Base-by-base conservation (phyloP, 2,329 filamentous ascomycete species). In the Emergomyces orientalis region DNA sequence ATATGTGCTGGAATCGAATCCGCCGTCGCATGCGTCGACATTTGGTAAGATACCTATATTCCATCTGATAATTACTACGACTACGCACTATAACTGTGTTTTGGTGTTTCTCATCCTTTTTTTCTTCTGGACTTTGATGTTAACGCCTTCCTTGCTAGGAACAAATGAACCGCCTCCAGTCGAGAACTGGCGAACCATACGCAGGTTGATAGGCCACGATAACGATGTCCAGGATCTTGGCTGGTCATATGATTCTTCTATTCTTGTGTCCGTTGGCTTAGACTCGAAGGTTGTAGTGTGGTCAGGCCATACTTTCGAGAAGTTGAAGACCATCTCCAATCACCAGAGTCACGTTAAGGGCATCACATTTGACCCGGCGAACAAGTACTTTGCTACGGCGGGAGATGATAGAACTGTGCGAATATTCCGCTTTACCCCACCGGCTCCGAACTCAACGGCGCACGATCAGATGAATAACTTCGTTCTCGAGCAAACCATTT, bases 271-370 rank as follows among this genome's bases (percentile, higher is more conserved):
- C 0, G 94, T 99, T 32, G 95, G 94, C 1, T 79, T 99, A 68
- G 94, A 99, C 77, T 97, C 94, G 52, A 99, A 99, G 77, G 88
- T 99, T 17, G 94, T 99, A 11, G 89, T 99, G 27, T 99, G 94
- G 94, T 97, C 93, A 1, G 95, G 94, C 0, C 89, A 95, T 76
- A 97, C 92, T 0, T 99, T 99, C 69, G 94, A 99, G 78, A 97
- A 96, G 78, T 83, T 99, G 68, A 97, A 97, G 82, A 93, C 91
- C 2, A 80, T 99, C 5, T 87, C 91, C 1, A 88, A 92, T 63
- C 94, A 99, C 76, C 91, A 96, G 74, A 97, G 91, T 74, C 95
- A 97, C 74, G 94, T 99, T 78, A 99, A 99, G 75, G 94, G 95
- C 65, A 95, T 99, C 70, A 96, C 93, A 0, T 99, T 99, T 72